Percentiles rank a stretch among this genome's conserved stretches.
phyloP scores from a whole-genome alignment of 228 moss, liverwort and hornwort species.

The Sphagnum magellanicum region DNA sequence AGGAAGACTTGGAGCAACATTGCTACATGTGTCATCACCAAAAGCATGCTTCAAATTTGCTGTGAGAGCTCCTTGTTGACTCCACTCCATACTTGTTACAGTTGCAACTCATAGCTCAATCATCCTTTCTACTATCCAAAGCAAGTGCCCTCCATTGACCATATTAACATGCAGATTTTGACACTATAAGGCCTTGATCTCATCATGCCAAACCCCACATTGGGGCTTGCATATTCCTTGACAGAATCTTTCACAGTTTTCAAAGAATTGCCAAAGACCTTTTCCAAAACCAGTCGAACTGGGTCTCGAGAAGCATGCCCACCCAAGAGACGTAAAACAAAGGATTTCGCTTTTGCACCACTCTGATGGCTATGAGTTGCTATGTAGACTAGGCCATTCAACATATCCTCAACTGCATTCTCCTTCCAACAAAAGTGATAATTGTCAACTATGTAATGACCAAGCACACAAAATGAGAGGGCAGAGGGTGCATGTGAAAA shows the following conservation, averaged over 20 bases:
- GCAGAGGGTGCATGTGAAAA: too few species aligned
- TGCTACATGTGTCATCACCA: constrained; percentile 74
- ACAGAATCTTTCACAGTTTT: constrained; percentile 42
- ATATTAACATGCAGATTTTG: constrained; percentile 32
- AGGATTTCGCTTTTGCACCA: constrained; percentile 28
- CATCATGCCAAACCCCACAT: constrained; percentile 39
- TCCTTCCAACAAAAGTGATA: too few species aligned
- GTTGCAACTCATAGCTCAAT: constrained; percentile 39
- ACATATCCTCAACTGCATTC: constrained; percentile 33
- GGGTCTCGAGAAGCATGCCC: constrained; percentile 34
- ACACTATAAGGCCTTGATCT: constrained; percentile 36
- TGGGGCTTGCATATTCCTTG: constrained; percentile 41
- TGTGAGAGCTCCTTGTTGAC: constrained; percentile 73
- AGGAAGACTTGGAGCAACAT: constrained; percentile 79
- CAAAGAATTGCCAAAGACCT: constrained; percentile 24
- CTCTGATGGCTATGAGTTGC: constrained; percentile 41
- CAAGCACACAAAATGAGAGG: too few species aligned
- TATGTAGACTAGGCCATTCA: constrained; percentile 25
- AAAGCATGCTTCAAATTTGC: constrained; percentile 78
- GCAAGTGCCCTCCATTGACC: constrained; percentile 23
- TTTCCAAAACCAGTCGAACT: constrained; percentile 31
- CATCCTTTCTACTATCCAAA: constrained; percentile 46
- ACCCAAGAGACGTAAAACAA: constrained; percentile 27
- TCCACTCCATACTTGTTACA: constrained; percentile 86
- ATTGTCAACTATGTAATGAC: too few species aligned